phyloP scores from a whole-genome alignment of 2,329 filamentous ascomycete species.

The Arthrobotrys musiformis region DNA sequence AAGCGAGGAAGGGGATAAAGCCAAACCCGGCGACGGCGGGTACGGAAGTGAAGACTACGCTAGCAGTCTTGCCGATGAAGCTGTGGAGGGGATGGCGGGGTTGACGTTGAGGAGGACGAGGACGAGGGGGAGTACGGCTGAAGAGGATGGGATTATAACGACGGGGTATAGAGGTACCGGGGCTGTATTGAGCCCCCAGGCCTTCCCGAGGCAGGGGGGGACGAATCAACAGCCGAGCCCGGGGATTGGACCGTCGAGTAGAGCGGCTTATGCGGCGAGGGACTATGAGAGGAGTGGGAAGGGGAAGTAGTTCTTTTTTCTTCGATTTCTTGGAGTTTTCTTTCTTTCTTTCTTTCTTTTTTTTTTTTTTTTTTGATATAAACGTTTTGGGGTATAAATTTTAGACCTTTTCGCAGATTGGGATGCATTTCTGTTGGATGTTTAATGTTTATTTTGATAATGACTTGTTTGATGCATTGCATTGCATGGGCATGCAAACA shows the following conservation, averaged over 20 bases:
- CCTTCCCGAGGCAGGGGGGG: neutral
- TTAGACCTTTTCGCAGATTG: neutral
- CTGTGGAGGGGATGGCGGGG: conserved; percentile 40
- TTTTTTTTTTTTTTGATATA: no score
- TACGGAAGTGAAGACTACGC: conserved; percentile 4
- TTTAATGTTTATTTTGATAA: no score
- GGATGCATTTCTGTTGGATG: neutral
- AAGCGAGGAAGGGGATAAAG: conserved; percentile 56
- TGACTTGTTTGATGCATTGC: no score
- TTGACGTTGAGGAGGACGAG: conserved; percentile 27
- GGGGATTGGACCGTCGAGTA: conserved; percentile 22
- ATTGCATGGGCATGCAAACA: no score
- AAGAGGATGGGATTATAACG: neutral
- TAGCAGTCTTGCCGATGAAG: conserved; percentile 29
- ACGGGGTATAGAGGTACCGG: conserved; percentile 36
- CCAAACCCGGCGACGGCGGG: neutral
- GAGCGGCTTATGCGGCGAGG: conserved; percentile 6
- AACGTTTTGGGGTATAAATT: no score
- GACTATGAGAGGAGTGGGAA: conserved; percentile 36
- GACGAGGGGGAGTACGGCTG: neutral
- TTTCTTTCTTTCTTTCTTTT: no score
- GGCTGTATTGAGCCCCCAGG: conserved; percentile 35
- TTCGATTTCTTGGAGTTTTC: neutral
- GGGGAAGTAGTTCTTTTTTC: neutral
- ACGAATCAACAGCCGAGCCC: conserved; percentile 16